Evolutionary conservation across 2,329 filamentous ascomycete genomes (phyloP), one percentile per base, ranked within the genome.

Genomic region (Juglanconis sp.): DNA sequence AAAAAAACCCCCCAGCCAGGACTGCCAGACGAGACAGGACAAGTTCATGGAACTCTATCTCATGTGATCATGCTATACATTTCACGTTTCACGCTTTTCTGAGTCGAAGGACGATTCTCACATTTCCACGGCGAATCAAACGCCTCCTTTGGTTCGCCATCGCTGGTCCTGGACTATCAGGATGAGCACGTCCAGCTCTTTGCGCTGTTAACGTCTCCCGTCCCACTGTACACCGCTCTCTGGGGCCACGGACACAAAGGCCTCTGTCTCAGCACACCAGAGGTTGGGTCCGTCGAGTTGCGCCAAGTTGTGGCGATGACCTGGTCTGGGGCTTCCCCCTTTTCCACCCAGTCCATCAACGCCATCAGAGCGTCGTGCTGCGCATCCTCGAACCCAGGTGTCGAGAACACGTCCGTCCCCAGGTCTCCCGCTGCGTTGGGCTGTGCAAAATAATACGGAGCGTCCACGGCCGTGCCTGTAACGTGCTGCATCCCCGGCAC

Each of bases 401-500:
- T 71, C 6, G 72, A 72, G 60, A 70, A 69, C 7, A 66, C 67
- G 13, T 65, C 65, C 4, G 63, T 65, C 1, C 68, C 67, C 48
- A 70, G 54, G 0, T 60, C 59, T 1, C 65, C 72, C 0, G 66
- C 63, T 61, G 74, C 69, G 31, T 64, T 66, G 4, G 70, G 68
- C 4, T 64, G 72, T 0, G 63, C 72, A 46, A 77, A 69, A 56
- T 71, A 68, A 71, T 71, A 76, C 5, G 74, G 75, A 24, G 73
- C 73, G 36, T 69, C 66, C 6, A 67, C 64, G 2, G 67, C 62
- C 9, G 71, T 67, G 34, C 63, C 60, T 38, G 60, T 62, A 59
- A 83, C 85, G 65, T 85, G 82, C 4, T 69, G 72, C 72, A 83
- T 77, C 1, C 81, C 82, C 1, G 81, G 80, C 5, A 83, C 75